Percentiles rank a stretch among this genome's conserved stretches.
Conservation (phyloP, 495 filamentous ascomycete genomes). For the Symbiotaphrina buchneri region DNA sequence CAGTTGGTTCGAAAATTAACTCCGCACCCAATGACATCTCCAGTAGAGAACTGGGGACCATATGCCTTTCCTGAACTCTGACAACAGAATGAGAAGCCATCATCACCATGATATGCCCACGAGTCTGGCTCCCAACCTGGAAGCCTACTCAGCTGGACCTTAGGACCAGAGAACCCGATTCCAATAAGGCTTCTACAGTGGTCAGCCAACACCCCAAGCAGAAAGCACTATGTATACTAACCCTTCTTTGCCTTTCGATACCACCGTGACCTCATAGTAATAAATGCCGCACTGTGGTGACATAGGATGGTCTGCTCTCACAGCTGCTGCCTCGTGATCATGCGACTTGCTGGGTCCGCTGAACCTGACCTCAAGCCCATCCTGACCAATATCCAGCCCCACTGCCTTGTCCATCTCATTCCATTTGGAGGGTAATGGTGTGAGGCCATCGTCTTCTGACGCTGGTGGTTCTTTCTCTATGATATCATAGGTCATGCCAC, state of each 20-base stretch:
- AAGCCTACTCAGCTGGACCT: conserved; percentile 54
- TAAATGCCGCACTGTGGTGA: conserved; percentile 84
- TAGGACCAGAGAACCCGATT: conserved; percentile 64
- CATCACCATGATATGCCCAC: conserved; percentile 95
- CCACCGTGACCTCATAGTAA: conserved; percentile 85
- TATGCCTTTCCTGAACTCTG: conserved; percentile 54
- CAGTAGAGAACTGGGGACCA: conserved; percentile 43
- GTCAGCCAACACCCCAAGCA: too few species aligned
- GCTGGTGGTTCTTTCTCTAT: conserved; percentile 50
- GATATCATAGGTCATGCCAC: conserved; percentile 67
- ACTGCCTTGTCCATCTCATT: conserved; percentile 50
- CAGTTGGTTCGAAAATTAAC: conserved; percentile 77
- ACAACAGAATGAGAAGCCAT: conserved; percentile 68
- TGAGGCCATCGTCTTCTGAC: conserved; percentile 28
- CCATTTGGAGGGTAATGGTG: conserved; percentile 65
- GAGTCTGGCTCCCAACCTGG: conserved; percentile 93
- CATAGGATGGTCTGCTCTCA: conserved; percentile 77
- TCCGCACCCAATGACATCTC: conserved; percentile 83
- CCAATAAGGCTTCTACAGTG: conserved; percentile 64
- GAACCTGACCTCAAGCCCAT: conserved; percentile 65
- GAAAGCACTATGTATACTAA: too few species aligned
- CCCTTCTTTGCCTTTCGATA: conserved; percentile 74
- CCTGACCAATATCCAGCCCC: conserved; percentile 49
- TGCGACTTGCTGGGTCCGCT: conserved; percentile 31
- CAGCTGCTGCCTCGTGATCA: conserved; percentile 67